A percentile compares a stretch with the other conserved stretches of the same genome.
Conservation (phyloP, 2,329 filamentous ascomycete species). For the Metarhizium rileyi region DNA sequence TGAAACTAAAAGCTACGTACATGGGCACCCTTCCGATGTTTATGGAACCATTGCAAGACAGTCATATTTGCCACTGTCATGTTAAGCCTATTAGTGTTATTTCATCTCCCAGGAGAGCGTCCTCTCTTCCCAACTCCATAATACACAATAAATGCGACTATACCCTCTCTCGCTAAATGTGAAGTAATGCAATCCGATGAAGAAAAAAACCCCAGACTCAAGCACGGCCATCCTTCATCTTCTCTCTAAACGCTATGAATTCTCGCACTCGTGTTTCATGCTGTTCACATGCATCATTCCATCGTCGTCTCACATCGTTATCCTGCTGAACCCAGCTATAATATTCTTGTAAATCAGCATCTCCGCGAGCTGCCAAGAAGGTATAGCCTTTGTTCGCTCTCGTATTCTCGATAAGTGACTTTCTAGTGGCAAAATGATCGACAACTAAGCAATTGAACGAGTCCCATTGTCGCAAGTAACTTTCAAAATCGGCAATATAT, state of each 20-base stretch:
- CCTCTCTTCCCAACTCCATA: background rate
- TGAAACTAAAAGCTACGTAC: background rate
- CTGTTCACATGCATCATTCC: conserved; percentile 47
- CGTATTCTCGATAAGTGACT: conserved; percentile 29
- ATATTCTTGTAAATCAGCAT: conserved; percentile 47
- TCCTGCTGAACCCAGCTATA: conserved; percentile 53
- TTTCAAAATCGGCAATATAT: conserved; percentile 43
- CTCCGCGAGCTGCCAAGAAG: conserved; percentile 34
- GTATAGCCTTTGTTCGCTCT: conserved; percentile 31
- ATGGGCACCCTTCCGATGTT: background rate
- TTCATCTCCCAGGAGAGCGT: background rate
- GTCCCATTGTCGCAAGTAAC: conserved; percentile 42
- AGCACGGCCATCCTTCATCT: conserved; percentile 22
- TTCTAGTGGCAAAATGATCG: conserved; percentile 45
- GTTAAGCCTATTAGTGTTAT: background rate
- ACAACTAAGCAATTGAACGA: conserved; percentile 43
- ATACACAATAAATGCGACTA: conserved; percentile 4
- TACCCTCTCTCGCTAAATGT: background rate
- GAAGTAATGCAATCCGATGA: background rate
- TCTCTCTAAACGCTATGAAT: conserved; percentile 40
- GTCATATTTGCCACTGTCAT: background rate
- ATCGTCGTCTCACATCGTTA: conserved; percentile 49
- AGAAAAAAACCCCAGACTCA: conserved; percentile 5
- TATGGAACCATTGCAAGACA: background rate
- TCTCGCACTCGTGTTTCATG: conserved; percentile 51